phyloP scores from a whole-genome alignment of 1,284 basidiomycete genomes.

The Cryptococcus sp. region DNA sequence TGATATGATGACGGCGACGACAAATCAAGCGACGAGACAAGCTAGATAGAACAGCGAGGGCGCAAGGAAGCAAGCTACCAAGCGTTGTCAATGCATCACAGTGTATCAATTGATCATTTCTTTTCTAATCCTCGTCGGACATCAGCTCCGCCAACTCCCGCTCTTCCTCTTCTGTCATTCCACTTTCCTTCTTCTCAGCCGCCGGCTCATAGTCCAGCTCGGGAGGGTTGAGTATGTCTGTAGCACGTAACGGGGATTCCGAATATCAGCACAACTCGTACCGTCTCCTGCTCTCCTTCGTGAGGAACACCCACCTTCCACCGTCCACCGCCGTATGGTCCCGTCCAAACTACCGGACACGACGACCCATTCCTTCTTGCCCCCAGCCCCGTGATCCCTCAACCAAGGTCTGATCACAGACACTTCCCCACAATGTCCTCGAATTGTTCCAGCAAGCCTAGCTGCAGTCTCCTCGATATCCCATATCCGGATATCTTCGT shows the following conservation, averaged over 20 bases:
- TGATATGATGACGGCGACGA: no score
- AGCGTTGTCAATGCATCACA: no score
- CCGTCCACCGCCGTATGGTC: constrained; percentile 77
- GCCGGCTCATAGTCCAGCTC: constrained; percentile 31
- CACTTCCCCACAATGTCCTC: constrained; percentile 86
- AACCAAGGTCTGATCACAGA: constrained; percentile 72
- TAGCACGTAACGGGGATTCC: not conserved
- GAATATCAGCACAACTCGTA: not conserved
- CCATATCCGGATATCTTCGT: constrained; percentile 71
- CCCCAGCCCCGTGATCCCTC: constrained; percentile 56
- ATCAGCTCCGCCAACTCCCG: constrained; percentile 74
- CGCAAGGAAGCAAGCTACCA: no score
- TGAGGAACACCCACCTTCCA: constrained; percentile 61
- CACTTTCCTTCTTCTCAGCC: constrained; percentile 19
- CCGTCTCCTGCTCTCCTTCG: not conserved
- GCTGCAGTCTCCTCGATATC: constrained; percentile 54
- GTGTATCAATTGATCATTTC: not conserved
- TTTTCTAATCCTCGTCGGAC: constrained; percentile 56
- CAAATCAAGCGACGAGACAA: no score
- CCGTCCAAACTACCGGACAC: constrained; percentile 79
- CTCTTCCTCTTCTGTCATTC: constrained; percentile 53
- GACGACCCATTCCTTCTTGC: constrained; percentile 66
- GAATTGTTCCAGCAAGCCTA: constrained; percentile 61
- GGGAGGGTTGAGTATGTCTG: constrained; percentile 44
- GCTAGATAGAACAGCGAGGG: no score